Percentiles rank a stretch among this genome's conserved stretches.
These are phyloP conservation scores for Volvox africanus DNA, from an alignment of 139 green algal species.

Conservation along the genomic window DNA sequence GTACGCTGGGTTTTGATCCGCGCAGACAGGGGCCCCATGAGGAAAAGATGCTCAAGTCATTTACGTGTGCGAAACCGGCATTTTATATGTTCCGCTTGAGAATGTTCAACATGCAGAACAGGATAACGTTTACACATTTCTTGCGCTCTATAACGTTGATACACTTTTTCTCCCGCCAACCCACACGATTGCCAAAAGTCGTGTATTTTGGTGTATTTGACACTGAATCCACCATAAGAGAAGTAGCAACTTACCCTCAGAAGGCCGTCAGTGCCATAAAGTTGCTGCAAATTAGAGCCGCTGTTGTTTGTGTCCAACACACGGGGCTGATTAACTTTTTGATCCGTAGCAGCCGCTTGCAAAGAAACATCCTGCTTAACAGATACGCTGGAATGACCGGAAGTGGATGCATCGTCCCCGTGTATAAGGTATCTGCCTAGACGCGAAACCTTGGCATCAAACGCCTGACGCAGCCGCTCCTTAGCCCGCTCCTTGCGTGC, in stretches of 20 bases:
- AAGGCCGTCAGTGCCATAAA: conserved; percentile 54
- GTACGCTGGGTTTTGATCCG: conserved; percentile 35
- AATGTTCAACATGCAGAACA: too few species aligned
- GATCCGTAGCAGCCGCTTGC: not conserved
- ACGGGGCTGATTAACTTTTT: not conserved
- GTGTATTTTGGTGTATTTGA: too few species aligned
- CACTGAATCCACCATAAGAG: too few species aligned
- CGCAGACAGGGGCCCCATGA: not conserved
- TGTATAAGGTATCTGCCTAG: conserved; percentile 1
- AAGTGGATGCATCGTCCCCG: not conserved
- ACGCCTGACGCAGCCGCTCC: conserved; percentile 43
- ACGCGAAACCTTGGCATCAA: conserved; percentile 11
- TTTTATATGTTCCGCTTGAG: too few species aligned
- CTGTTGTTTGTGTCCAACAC: not conserved
- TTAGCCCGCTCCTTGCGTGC: conserved; percentile 45
- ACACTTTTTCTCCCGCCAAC: too few species aligned
- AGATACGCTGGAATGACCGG: not conserved
- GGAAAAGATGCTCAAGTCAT: not conserved
- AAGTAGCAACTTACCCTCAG: conserved; percentile 41
- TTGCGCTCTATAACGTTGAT: too few species aligned
- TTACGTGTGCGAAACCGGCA: too few species aligned
- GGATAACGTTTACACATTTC: too few species aligned
- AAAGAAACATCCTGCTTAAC: not conserved
- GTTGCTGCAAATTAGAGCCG: conserved; percentile 37
- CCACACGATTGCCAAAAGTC: too few species aligned